A percentile compares a stretch with the other conserved stretches of the same genome.
phyloP scores from a whole-genome alignment of 768 basidiomycete genomes.

The Termitomyces sp. region DNA sequence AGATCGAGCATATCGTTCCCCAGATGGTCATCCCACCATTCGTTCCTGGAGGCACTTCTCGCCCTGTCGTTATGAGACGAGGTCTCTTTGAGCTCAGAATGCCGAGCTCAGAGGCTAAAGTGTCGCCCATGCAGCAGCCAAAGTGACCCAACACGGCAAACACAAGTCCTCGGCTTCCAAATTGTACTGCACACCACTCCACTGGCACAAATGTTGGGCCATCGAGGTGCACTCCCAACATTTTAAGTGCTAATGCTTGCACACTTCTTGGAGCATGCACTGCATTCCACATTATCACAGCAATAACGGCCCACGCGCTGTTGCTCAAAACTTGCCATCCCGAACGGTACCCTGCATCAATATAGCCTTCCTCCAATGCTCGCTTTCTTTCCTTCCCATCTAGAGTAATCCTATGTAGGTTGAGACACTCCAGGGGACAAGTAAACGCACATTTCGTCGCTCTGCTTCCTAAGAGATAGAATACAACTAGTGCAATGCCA shows the following conservation, averaged over 20 bases:
- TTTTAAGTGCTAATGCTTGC: slow-evolving; percentile 25
- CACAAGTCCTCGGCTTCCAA: slow-evolving; percentile 52
- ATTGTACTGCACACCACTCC: slow-evolving; percentile 59
- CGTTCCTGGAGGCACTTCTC: slow-evolving; percentile 77
- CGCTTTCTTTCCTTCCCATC: slow-evolving; percentile 75
- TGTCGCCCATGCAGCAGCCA: slow-evolving; percentile 86
- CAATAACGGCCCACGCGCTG: slow-evolving; percentile 57
- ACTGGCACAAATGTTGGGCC: slow-evolving; percentile 28
- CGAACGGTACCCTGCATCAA: slow-evolving; percentile 64
- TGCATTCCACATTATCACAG: slow-evolving; percentile 58
- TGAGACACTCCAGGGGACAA: not conserved
- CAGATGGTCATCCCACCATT: slow-evolving; percentile 80
- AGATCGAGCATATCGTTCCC: slow-evolving; percentile 68
- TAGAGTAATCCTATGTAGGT: slow-evolving; percentile 12
- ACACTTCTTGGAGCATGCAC: slow-evolving; percentile 40
- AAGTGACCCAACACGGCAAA: slow-evolving; percentile 77
- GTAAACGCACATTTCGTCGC: slow-evolving; percentile 70
- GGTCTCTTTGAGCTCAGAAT: slow-evolving; percentile 71
- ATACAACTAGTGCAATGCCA: slow-evolving; percentile 61
- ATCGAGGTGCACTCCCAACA: slow-evolving; percentile 19
- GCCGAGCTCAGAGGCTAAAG: slow-evolving; percentile 89
- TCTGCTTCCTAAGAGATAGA: slow-evolving; percentile 75
- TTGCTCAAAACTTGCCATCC: slow-evolving; percentile 84
- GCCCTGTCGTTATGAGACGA: slow-evolving; percentile 72
- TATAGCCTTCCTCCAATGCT: slow-evolving; percentile 71